Conservation (phyloP, 2,329 filamentous ascomycete species). For the Pseudogymnoascus sp. region DNA sequence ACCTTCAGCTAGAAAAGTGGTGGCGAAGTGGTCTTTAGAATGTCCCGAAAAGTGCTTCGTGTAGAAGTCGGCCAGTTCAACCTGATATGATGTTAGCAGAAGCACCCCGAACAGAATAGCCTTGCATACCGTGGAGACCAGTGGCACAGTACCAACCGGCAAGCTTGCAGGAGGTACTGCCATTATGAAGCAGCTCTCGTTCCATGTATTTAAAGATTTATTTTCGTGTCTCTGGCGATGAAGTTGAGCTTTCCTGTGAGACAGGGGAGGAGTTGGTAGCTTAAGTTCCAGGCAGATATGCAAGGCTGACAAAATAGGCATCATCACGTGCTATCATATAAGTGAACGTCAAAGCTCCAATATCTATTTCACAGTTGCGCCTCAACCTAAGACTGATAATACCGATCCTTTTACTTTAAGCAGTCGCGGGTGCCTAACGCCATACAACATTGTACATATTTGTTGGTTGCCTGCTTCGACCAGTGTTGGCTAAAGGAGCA, state of each 20-base stretch:
- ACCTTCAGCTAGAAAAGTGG: slow-evolving; percentile 37
- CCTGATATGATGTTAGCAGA: slow-evolving; percentile 32
- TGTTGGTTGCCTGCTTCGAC: neutral
- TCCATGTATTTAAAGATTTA: neutral
- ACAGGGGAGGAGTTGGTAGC: neutral
- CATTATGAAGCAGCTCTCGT: neutral
- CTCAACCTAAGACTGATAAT: neutral
- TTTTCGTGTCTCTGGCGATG: neutral
- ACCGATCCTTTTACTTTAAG: neutral
- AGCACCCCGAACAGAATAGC: neutral
- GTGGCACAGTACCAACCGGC: neutral
- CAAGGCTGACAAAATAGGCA: slow-evolving; percentile 14
- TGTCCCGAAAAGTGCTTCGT: slow-evolving; percentile 49
- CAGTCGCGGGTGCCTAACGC: neutral
- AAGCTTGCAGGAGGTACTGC: slow-evolving; percentile 3
- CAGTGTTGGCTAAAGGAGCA: neutral
- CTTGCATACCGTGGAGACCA: neutral
- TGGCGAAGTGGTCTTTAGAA: slow-evolving; percentile 40
- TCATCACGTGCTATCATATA: neutral
- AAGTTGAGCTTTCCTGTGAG: neutral
- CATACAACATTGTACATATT: neutral
- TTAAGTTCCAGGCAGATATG: slow-evolving; percentile 12
- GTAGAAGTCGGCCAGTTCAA: slow-evolving; percentile 53
- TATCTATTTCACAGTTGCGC: neutral
- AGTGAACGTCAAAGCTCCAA: slow-evolving; percentile 5